Conservation (phyloP, 805 yeast species). For the Saccharomyces eubayanus region DNA sequence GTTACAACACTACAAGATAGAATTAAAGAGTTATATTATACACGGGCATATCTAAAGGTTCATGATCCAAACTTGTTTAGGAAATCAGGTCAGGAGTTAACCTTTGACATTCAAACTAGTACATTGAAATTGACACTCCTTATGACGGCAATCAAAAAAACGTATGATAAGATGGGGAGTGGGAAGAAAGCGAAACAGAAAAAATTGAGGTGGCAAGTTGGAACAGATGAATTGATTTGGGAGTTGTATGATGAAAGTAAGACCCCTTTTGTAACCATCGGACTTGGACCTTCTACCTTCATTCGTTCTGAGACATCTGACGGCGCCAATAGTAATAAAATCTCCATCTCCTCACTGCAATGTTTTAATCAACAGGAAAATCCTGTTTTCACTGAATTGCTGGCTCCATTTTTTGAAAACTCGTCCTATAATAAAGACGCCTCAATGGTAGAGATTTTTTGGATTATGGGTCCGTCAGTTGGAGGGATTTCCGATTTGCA, state of each 20-base stretch:
- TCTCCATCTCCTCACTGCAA: conserved; percentile 40
- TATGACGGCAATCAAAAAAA: conserved; percentile 36
- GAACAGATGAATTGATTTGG: conserved; percentile 51
- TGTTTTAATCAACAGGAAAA: conserved; percentile 44
- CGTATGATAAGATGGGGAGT: conserved; percentile 25
- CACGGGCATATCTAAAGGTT: conserved; percentile 36
- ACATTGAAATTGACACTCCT: conserved; percentile 36
- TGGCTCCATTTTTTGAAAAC: conserved; percentile 35
- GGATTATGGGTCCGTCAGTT: conserved; percentile 52
- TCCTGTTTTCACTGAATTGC: conserved; percentile 44
- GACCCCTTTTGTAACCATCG: conserved; percentile 45
- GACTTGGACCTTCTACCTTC: conserved; percentile 41
- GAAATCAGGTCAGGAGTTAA: conserved; percentile 33
- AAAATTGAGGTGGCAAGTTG: conserved; percentile 39
- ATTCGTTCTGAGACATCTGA: conserved; percentile 42
- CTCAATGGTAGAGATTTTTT: conserved; percentile 37
- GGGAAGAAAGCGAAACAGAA: conserved; percentile 13
- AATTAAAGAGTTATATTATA: conserved; percentile 35
- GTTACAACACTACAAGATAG: conserved; percentile 44
- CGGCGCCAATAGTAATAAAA: conserved; percentile 44
- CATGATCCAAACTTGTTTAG: conserved; percentile 29
- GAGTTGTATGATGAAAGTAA: conserved; percentile 44
- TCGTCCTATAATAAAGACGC: conserved; percentile 17
- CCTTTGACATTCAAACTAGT: conserved; percentile 29
- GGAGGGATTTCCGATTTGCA: conserved; percentile 58